A percentile compares a stretch with the other conserved stretches of the same genome.
Evolutionary conservation across 2,329 filamentous ascomycete species (phyloP).

Genomic region (Trichocomaceae sp.): DNA sequence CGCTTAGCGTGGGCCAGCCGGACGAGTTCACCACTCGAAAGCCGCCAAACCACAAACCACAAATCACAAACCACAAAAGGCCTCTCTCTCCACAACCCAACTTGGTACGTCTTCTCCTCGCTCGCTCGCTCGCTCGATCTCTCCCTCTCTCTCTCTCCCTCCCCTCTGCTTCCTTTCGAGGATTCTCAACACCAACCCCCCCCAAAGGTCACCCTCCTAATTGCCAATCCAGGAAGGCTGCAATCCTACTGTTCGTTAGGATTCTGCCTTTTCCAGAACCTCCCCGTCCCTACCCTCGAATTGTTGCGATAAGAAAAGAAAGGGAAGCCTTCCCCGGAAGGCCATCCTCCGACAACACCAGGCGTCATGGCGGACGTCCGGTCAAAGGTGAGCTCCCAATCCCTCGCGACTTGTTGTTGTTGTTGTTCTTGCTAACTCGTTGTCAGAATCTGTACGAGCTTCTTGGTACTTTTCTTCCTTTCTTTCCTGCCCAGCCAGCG

Average conservation of each 20-base stretch:
- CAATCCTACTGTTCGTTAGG: slow-evolving; percentile 23
- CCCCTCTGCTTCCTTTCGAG: not conserved
- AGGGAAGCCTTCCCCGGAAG: slow-evolving; percentile 45
- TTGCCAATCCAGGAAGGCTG: slow-evolving; percentile 27
- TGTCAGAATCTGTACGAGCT: slow-evolving; percentile 90
- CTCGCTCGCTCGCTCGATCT: slow-evolving; percentile 20
- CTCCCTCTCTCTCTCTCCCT: slow-evolving; percentile 8
- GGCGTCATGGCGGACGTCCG: slow-evolving; percentile 49
- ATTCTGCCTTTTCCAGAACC: slow-evolving; percentile 31
- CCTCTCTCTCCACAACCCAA: slow-evolving; percentile 2
- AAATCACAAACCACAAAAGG: slow-evolving; percentile 15
- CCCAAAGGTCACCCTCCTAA: not conserved
- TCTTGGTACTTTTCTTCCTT: slow-evolving; percentile 64
- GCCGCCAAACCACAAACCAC: slow-evolving; percentile 9
- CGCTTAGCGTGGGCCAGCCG: slow-evolving; percentile 9
- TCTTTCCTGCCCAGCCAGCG: slow-evolving; percentile 17
- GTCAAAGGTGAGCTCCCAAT: slow-evolving; percentile 41
- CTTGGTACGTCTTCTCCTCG: slow-evolving; percentile 8
- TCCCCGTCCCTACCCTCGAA: slow-evolving; percentile 26
- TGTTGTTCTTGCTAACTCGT: not conserved
- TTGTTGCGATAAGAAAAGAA: slow-evolving; percentile 40
- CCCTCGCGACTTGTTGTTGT: not conserved
- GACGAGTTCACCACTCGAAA: slow-evolving; percentile 1
- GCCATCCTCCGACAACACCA: slow-evolving; percentile 40
- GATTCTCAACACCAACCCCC: slow-evolving; percentile 5